Evolutionary conservation across 2,329 filamentous ascomycete species (phyloP), one percentile per base, ranked within the genome.

Genomic region (Fusarium sp.): DNA sequence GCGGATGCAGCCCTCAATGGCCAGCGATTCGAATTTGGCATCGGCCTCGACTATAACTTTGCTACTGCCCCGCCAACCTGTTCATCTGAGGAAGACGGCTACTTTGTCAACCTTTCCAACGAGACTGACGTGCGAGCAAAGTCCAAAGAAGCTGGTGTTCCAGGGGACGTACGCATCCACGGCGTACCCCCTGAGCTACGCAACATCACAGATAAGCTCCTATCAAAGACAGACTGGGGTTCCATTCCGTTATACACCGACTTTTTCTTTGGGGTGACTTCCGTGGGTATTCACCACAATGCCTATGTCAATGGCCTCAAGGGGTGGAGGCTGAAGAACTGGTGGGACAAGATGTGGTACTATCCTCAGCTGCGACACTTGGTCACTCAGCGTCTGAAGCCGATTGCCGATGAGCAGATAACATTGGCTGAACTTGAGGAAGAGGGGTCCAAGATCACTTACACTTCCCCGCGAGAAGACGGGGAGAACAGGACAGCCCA

Each of bases 311-410:
- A 67, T 11, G 70, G 71, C 6, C 68, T 74, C 43, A 77, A 77
- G 57, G 46, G 68, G 5, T 71, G 61, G 51, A 67, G 75, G 5
- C 49, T 77, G 4, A 67, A 68, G 48, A 46, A 75, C 24, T 77
- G 75, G 75, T 77, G 76, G 76, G 61, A 61, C 48, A 70, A 64
- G 50, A 77, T 72, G 70, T 77, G 76, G 76, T 77, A 74, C 60
- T 65, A 75, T 52, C 68, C 71, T 1, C 64, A 68, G 10, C 64
- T 77, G 22, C 71, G 76, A 12, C 64, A 69, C 9, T 68, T 76
- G 26, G 49, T 76, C 38, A 67, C 68, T 7, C 48, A 60, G 7
- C 71, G 71, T 26, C 66, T 76, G 2, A 55, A 61, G 31, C 45
- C 36, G 12, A 29, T 25, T 9, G 4, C 35, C 7, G 49, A 48